Percentiles rank a stretch among this genome's conserved stretches.
phyloP scores from a whole-genome alignment of 2,329 filamentous ascomycete genomes.

The Colletotrichum abscissum region DNA sequence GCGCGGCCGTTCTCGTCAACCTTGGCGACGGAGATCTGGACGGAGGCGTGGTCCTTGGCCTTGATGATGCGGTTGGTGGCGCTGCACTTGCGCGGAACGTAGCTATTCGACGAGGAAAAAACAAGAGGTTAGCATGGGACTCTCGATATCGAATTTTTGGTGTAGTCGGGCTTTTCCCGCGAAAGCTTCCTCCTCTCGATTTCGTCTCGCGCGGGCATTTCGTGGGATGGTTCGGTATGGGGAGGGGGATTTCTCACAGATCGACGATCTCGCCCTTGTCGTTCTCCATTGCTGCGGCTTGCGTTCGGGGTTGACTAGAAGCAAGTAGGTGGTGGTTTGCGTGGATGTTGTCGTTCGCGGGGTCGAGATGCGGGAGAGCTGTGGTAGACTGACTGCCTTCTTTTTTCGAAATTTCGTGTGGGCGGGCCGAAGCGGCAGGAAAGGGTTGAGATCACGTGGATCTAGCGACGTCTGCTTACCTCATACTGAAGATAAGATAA shows the following conservation, averaged over 20 bases:
- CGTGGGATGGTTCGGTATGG: constrained; percentile 15
- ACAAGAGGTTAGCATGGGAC: constrained; percentile 42
- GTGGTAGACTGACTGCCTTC: constrained; percentile 27
- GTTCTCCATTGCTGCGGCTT: constrained; percentile 92
- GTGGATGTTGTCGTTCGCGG: constrained; percentile 33
- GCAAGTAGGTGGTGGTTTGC: constrained; percentile 43
- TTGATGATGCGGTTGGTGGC: constrained; percentile 99
- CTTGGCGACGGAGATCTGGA: constrained; percentile 97
- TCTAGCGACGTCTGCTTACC: not conserved
- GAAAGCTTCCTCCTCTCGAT: constrained; percentile 1
- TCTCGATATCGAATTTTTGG: not conserved
- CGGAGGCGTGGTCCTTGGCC: constrained; percentile 99
- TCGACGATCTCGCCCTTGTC: constrained; percentile 99
- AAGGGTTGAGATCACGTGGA: constrained; percentile 12
- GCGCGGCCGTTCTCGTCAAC: constrained; percentile 99
- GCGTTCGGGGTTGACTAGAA: constrained; percentile 47
- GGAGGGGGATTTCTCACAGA: constrained; percentile 74
- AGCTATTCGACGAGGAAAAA: constrained; percentile 63
- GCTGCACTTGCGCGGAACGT: constrained; percentile 99
- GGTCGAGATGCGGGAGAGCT: constrained; percentile 25
- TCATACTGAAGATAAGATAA: not conserved
- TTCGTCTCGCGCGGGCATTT: not conserved
- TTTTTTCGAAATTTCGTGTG: constrained; percentile 47
- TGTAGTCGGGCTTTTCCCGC: constrained; percentile 21
- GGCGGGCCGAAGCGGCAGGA: not conserved